These are phyloP conservation scores for Streptanthus diversifolius DNA, from an alignment of 345 rosid genomes.

Conservation along the genomic window DNA sequence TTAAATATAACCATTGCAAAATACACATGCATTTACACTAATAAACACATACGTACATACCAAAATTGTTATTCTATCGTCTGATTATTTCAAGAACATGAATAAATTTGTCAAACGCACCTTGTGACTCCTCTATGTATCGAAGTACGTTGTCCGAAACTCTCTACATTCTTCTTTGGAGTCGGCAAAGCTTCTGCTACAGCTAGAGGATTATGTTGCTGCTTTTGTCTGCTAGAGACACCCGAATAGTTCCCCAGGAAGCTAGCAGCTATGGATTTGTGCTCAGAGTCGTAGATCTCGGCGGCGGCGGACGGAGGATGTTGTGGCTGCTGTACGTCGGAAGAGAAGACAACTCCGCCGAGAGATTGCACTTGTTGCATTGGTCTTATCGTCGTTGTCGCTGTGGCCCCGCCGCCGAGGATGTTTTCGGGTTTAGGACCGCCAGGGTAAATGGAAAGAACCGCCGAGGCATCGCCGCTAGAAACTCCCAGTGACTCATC, in stretches of 20 bases:
- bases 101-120: constrained; percentile 28
- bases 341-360: constrained; percentile 30
- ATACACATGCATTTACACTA: background rate
- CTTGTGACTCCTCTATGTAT: constrained; percentile 88
- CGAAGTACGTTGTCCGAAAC: constrained; percentile 90
- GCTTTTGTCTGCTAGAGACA: constrained; percentile 24
- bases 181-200: constrained; percentile 31
- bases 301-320: constrained; percentile 28
- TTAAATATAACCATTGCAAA: background rate
- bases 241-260: constrained; percentile 59
- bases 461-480: constrained; percentile 34
- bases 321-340: constrained; percentile 27
- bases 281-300: constrained; percentile 64
- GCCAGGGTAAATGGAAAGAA: constrained; percentile 48
- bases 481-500: constrained; percentile 30
- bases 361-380: constrained; percentile 31
- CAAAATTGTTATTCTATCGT: background rate
- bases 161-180: constrained; percentile 56
- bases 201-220: constrained; percentile 25
- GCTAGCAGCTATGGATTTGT: constrained; percentile 70
- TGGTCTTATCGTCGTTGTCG: constrained; percentile 23
- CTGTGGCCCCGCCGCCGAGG: constrained; percentile 44
- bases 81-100: background rate
- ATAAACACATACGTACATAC: background rate
- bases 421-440: constrained; percentile 75